These are phyloP conservation scores for Wickerhamiella vanderwaltii DNA, from an alignment of 805 yeast species.

Conservation along the genomic window DNA sequence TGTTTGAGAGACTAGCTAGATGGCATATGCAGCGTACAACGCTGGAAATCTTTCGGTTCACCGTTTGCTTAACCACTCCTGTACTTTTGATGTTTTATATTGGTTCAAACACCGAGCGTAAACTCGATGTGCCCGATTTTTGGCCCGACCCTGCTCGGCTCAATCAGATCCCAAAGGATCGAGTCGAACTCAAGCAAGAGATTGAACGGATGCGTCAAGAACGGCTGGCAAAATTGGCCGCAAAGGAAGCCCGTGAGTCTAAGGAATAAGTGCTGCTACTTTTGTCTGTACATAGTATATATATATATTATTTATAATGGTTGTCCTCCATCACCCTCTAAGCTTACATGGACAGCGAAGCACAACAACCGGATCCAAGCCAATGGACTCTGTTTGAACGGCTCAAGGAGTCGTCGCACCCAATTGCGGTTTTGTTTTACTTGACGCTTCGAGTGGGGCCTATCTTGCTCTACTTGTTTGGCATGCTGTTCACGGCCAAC, in stretches of 20 bases:
- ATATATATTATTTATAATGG: no score
- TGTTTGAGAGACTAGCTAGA: slow-evolving; percentile 8
- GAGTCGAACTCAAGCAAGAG: slow-evolving; percentile 82
- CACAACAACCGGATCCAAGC: neutral
- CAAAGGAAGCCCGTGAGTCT: neutral
- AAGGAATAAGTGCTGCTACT: neutral
- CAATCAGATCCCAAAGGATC: slow-evolving; percentile 86
- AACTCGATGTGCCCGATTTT: slow-evolving; percentile 83
- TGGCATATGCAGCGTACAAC: slow-evolving; percentile 19
- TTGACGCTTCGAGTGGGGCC: slow-evolving; percentile 52
- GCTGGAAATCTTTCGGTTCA: slow-evolving; percentile 39
- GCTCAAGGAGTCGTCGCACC: slow-evolving; percentile 65
- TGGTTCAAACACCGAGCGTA: slow-evolving; percentile 79
- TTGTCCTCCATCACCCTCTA: no score
- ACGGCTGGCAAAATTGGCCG: slow-evolving; percentile 29
- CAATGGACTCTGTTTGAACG: slow-evolving; percentile 32
- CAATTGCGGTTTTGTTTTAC: slow-evolving; percentile 59
- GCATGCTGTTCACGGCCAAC: slow-evolving; percentile 44
- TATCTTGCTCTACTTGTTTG: slow-evolving; percentile 54
- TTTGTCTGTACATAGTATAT: neutral
- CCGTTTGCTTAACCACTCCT: slow-evolving; percentile 76
- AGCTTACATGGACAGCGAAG: slow-evolving; percentile 10
- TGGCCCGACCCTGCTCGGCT: slow-evolving; percentile 95
- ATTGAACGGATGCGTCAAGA: slow-evolving; percentile 75
- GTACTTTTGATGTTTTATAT: slow-evolving; percentile 87